Conservation (phyloP, 1,284 basidiomycete species). For the Stereum hirsutum region DNA sequence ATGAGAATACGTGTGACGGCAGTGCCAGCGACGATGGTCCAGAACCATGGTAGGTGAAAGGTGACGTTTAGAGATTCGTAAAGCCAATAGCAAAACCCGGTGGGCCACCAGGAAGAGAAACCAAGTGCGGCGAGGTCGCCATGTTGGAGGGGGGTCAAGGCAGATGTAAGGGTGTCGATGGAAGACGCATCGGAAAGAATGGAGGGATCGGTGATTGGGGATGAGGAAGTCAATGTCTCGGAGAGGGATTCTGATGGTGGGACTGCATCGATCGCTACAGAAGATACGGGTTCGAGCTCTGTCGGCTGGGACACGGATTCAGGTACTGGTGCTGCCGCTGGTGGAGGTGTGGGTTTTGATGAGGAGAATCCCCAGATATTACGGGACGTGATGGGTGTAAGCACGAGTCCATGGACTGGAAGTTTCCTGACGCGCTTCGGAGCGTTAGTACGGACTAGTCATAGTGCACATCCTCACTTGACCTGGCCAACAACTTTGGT, state of each 20-base stretch:
- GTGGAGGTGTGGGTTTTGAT: background rate
- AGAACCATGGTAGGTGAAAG: constrained; percentile 81
- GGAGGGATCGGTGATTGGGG: background rate
- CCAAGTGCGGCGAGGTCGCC: constrained; percentile 79
- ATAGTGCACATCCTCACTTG: too few species aligned
- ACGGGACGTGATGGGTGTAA: too few species aligned
- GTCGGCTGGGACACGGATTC: background rate
- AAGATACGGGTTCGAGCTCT: background rate
- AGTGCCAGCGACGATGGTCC: constrained; percentile 69
- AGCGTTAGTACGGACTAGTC: too few species aligned
- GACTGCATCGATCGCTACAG: background rate
- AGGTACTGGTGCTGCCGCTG: background rate
- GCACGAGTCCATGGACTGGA: too few species aligned
- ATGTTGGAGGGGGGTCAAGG: constrained; percentile 44
- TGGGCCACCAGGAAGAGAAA: constrained; percentile 50
- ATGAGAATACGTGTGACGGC: constrained; percentile 61
- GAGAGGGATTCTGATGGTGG: background rate
- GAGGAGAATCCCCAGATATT: background rate
- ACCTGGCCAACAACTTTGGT: too few species aligned
- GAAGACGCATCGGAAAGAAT: background rate
- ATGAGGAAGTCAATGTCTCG: background rate
- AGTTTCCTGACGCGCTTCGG: too few species aligned
- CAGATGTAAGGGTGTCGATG: constrained; percentile 14
- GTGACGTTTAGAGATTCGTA: constrained; percentile 70
- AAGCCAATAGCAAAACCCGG: constrained; percentile 28